phyloP scores from a whole-genome alignment of 495 filamentous ascomycete species.

The Penicillium longicatenatum region DNA sequence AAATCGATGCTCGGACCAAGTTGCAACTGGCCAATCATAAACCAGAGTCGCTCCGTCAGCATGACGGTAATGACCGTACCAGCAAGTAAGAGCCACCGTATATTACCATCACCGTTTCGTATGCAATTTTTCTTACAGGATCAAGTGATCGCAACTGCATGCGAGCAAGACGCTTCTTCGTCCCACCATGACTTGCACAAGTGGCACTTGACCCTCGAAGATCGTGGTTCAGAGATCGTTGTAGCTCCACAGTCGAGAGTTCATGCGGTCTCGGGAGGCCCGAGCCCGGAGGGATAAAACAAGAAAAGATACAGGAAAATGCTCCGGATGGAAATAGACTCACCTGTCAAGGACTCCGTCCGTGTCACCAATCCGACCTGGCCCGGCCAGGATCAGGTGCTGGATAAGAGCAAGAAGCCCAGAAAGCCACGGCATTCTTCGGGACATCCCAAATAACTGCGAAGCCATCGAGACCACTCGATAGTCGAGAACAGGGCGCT shows the following conservation, averaged over 20 bases:
- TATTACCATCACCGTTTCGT: slow-evolving; percentile 29
- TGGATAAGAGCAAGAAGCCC: slow-evolving; percentile 72
- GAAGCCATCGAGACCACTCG: slow-evolving; percentile 69
- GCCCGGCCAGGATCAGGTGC: slow-evolving; percentile 67
- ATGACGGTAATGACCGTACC: slow-evolving; percentile 41
- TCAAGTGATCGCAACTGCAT: slow-evolving; percentile 72
- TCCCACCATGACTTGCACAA: slow-evolving; percentile 32
- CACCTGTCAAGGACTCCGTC: slow-evolving; percentile 88
- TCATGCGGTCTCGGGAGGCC: slow-evolving; percentile 25
- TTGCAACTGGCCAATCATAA: slow-evolving; percentile 25
- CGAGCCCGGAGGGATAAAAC: slow-evolving; percentile 22
- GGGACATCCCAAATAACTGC: slow-evolving; percentile 67
- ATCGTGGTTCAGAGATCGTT: slow-evolving; percentile 43
- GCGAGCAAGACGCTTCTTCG: slow-evolving; percentile 52
- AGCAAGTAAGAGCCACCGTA: slow-evolving; percentile 28
- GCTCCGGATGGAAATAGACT: slow-evolving; percentile 43
- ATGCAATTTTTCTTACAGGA: slow-evolving; percentile 26
- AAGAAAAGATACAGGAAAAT: slow-evolving; percentile 17
- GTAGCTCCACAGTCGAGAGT: slow-evolving; percentile 37
- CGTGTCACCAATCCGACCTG: slow-evolving; percentile 70
- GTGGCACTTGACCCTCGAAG: slow-evolving; percentile 36
- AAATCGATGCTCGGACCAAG: slow-evolving; percentile 28
- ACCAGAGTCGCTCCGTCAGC: slow-evolving; percentile 23
- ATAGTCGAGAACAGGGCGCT: slow-evolving; percentile 74
- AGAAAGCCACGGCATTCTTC: slow-evolving; percentile 83